A percentile compares a stretch with the other conserved stretches of the same genome.
Conservation (phyloP, 148 eudicot species). For the Agrostemma githago region DNA sequence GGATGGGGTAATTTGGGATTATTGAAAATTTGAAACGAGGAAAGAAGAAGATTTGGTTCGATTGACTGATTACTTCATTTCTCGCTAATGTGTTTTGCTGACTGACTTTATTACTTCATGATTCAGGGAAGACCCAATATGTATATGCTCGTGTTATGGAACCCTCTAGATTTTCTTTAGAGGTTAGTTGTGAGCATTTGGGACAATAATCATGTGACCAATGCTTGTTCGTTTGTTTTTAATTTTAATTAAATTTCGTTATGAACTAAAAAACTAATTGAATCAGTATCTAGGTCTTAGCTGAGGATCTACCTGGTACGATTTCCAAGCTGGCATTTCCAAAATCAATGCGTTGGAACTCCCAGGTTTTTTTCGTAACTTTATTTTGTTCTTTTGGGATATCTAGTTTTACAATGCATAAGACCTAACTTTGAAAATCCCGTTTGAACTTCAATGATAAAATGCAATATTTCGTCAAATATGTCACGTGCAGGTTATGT, state of each 20-base stretch:
- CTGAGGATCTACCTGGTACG: conserved; percentile 79
- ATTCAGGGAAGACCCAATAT: conserved; percentile 85
- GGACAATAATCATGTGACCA: not conserved
- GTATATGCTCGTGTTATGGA: conserved; percentile 77
- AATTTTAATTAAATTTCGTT: not conserved
- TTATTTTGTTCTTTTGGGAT: not conserved
- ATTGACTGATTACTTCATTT: not conserved
- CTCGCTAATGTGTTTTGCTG: conserved; percentile 3
- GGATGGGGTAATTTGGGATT: not conserved
- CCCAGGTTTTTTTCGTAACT: conserved; percentile 50
- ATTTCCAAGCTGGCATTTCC: conserved; percentile 78
- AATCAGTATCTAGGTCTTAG: conserved; percentile 56
- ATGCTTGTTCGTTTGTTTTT: not conserved
- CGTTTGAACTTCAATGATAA: not conserved
- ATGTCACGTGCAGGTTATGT: conserved; percentile 48
- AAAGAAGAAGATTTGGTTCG: not conserved
- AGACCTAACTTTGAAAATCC: not conserved
- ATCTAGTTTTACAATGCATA: not conserved
- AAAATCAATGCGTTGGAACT: conserved; percentile 99
- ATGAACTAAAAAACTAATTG: conserved; percentile 13
- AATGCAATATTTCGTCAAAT: not conserved
- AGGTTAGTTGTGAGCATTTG: conserved; percentile 42
- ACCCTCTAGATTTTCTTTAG: conserved; percentile 71
- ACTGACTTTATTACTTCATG: conserved; percentile 10
- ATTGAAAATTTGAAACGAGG: not conserved